phyloP scores from a whole-genome alignment of 441 rosid species.

The Syzygium syzygioides region DNA sequence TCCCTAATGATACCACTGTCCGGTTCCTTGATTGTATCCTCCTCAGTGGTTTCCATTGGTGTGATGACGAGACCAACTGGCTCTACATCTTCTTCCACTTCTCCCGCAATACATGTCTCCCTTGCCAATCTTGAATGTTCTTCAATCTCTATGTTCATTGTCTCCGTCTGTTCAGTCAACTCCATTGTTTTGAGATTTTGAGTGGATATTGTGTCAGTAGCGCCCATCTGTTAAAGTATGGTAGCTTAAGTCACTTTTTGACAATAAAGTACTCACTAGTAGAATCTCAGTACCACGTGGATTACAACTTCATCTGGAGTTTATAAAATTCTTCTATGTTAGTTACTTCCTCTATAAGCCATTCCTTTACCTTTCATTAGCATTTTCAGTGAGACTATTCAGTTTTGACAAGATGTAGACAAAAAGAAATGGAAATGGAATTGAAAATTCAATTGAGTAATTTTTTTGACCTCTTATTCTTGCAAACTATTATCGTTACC shows the following conservation, averaged over 20 bases:
- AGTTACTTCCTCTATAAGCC: not conserved
- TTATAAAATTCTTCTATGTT: not conserved
- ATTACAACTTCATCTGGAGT: not conserved
- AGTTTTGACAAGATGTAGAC: not conserved
- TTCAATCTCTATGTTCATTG: not conserved
- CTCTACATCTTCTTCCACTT: not conserved
- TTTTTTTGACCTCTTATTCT: not conserved
- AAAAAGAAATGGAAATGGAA: not conserved
- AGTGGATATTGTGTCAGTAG: not conserved
- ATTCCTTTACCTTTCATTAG: not conserved
- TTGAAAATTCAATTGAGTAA: not conserved
- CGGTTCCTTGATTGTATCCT: not conserved
- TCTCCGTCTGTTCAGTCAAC: not conserved
- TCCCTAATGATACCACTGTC: not conserved
- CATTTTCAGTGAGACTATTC: not conserved
- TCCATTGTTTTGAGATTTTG: not conserved
- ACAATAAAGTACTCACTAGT: not conserved
- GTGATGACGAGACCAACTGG: not conserved
- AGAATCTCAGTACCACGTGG: not conserved
- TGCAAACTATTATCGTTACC: not conserved
- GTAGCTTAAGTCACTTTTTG: not conserved
- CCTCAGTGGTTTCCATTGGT: not conserved
- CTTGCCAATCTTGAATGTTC: not conserved
- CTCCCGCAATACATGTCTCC: not conserved
- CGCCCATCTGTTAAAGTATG: not conserved